These are phyloP conservation scores for Neoscytalidium dimidiatum DNA, from an alignment of 2,329 filamentous ascomycete species.

Conservation along the genomic window DNA sequence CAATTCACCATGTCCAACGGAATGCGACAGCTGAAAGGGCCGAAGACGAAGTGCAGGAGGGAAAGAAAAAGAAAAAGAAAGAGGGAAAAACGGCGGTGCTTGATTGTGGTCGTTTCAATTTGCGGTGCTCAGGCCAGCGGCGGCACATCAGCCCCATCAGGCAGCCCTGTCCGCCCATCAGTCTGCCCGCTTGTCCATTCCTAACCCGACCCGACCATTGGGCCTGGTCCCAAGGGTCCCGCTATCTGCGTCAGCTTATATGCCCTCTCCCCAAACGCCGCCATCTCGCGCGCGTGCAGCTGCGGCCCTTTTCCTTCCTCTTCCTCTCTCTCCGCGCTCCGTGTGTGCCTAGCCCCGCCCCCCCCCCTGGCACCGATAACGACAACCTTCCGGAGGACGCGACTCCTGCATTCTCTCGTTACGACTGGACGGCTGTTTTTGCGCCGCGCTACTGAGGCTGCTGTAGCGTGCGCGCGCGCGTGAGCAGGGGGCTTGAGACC, in stretches of 20 bases:
- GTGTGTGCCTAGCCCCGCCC: background rate
- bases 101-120: background rate
- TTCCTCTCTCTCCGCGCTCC: background rate
- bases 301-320: background rate
- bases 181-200: constrained; percentile 4
- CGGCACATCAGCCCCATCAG: constrained; percentile 11
- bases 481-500: background rate
- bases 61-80: background rate
- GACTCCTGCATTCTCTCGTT: too few relatives aligned
- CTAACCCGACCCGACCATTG: background rate
- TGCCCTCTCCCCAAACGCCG: background rate
- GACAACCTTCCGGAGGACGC: background rate
- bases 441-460: background rate
- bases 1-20: background rate
- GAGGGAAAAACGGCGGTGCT: background rate
- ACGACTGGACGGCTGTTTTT: too few relatives aligned
- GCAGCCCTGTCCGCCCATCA: constrained; percentile 12
- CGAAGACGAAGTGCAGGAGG: too few relatives aligned
- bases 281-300: background rate
- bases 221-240: background rate
- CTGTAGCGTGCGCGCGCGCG: too few relatives aligned
- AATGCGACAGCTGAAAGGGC: too few relatives aligned
- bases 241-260: constrained; percentile 16
- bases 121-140: constrained; percentile 1
- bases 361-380: background rate